Evolutionary conservation across 345 rosid species (phyloP), one percentile per base, ranked within the genome.

Genomic region (Rubroshorea leprosula): DNA sequence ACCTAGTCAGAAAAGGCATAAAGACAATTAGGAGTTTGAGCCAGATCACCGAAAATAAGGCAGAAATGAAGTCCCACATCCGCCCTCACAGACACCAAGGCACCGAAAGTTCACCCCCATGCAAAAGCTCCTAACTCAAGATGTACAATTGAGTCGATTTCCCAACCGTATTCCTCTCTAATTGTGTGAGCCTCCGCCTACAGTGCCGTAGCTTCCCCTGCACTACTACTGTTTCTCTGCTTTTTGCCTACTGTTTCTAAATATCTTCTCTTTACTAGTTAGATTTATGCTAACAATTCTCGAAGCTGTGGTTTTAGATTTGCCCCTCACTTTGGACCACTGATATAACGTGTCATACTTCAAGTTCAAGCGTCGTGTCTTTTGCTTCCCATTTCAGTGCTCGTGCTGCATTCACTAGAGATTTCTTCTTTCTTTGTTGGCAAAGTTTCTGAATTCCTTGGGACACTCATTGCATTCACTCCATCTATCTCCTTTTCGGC

Each of bases 381-480:
- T 64, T 41, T 52, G 57, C 60, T 73, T 46, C 77, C 57, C 51
- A 19, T 58, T 51, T 52, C 25, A 49, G 4, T 51, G 4, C 16
- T 51, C 5, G 59, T 63, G 72, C 58, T 63, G 60, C 62, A 55
- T 18, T 49, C 57, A 20, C 21, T n/a, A n/a, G 23, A 23, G 26
- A 1, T 61, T 49, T 26, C 61, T 63, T 65, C 70, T 59, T 67
- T 79, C 74, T 60, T 82, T 38, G 35, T 18, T 53, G 70, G 52
- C 61, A 62, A 51, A 20, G 78, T 46, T 54, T 58, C 79, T 5
- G 68, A 49, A 60, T 75, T 82, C 68, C 79, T 71, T 1, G 87
- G 82, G 9, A 75, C 74, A 61, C 88, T 79, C 68, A 61, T 79
- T 0, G 80, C 66, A 41, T 55, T 68, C 46, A 52, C 76, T 41